A percentile compares a stretch with the other conserved stretches of the same genome.
These are phyloP conservation scores for Suillus occidentalis DNA, from an alignment of 768 basidiomycete species.

Conservation along the genomic window DNA sequence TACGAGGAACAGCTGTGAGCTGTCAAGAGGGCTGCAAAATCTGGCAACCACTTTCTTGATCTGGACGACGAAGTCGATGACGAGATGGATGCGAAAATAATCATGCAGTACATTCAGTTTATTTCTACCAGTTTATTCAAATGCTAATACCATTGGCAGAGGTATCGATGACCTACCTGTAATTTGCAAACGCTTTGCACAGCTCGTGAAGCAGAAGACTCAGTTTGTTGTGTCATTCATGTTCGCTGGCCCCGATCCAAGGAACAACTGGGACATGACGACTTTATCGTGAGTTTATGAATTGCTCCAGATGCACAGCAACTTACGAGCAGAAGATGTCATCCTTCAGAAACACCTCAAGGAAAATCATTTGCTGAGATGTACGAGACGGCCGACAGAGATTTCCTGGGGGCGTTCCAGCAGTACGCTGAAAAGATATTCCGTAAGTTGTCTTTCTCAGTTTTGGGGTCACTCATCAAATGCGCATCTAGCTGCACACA, in stretches of 20 bases:
- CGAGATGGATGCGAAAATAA: background rate
- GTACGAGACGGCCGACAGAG: background rate
- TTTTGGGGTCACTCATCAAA: too few species aligned
- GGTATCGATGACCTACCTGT: constrained; percentile 6
- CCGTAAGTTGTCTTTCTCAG: background rate
- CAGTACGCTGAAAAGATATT: constrained; percentile 2
- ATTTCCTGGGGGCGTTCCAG: constrained; percentile 1
- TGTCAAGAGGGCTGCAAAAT: background rate
- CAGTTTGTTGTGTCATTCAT: background rate
- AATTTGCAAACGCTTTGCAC: background rate
- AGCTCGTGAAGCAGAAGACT: background rate
- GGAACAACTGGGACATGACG: constrained; percentile 7
- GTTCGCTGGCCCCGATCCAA: constrained; percentile 8
- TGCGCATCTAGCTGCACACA: too few species aligned
- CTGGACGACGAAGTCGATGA: too few species aligned
- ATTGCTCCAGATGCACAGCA: background rate
- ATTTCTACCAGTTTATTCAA: too few species aligned
- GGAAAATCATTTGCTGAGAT: background rate
- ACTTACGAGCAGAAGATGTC: background rate
- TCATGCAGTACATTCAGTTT: background rate
- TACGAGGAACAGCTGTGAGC: background rate
- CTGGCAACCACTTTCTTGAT: too few species aligned
- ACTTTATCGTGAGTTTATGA: constrained; percentile 1
- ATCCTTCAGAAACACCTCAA: background rate
- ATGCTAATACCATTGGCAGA: background rate